Conservation (phyloP, 2,329 filamentous ascomycete genomes). For the Penicillium sp. region DNA sequence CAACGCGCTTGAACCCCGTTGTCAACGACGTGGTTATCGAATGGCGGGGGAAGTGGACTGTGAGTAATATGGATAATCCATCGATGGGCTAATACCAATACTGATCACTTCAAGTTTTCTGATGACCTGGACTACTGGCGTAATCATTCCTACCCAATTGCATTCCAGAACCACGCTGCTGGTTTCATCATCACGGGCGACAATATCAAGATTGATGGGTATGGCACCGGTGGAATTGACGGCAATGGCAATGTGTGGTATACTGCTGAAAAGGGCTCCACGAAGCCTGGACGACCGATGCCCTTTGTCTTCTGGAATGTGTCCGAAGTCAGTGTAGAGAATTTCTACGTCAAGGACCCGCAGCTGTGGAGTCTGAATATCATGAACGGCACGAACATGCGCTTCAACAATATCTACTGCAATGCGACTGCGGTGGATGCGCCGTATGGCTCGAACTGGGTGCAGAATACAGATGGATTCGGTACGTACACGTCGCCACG, state of each 20-base stretch:
- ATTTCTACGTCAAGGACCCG: conserved; percentile 56
- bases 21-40: conserved; percentile 55
- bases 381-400: conserved; percentile 59
- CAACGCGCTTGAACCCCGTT: conserved; percentile 52
- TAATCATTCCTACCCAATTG: conserved; percentile 55
- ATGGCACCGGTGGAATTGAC: conserved; percentile 56
- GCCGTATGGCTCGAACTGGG: conserved; percentile 57
- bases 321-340: conserved; percentile 55
- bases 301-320: conserved; percentile 62
- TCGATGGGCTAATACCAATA: neutral
- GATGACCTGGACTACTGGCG: conserved; percentile 58
- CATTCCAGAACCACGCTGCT: conserved; percentile 60
- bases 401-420: conserved; percentile 53
- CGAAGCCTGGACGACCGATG: conserved; percentile 57
- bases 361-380: conserved; percentile 59
- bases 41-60: conserved; percentile 57
- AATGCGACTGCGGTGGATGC: conserved; percentile 56
- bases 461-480: conserved; percentile 61
- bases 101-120: conserved; percentile 42
- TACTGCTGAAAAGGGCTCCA: conserved; percentile 49
- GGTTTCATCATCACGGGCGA: conserved; percentile 55
- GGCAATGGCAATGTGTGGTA: conserved; percentile 61
- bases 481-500: conserved; percentile 24
- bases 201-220: conserved; percentile 55
- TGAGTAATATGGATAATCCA: conserved; percentile 21